Conservation (phyloP, 139 green algal species). For the Gonium pectorale region DNA sequence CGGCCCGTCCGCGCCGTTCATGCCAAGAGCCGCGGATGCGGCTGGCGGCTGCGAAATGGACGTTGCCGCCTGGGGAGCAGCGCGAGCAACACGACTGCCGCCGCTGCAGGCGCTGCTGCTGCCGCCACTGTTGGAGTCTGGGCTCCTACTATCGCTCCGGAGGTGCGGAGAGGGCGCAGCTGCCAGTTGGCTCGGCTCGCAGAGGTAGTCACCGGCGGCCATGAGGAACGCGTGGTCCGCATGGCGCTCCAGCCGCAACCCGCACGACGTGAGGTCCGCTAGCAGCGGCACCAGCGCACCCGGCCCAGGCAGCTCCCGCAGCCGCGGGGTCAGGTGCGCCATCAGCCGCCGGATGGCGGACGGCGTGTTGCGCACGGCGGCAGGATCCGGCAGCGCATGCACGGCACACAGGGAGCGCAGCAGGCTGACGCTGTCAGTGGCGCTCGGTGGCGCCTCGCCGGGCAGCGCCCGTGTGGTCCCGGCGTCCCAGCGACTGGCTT, state of each 20-base stretch:
- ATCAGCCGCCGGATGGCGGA: not conserved
- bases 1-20: not conserved
- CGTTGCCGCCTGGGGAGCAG: not conserved
- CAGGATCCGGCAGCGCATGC: not conserved
- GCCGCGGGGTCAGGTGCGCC: not conserved
- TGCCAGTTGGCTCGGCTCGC: not conserved
- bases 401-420: not conserved
- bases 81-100: not conserved
- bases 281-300: conserved; percentile 14
- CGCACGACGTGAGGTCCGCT: not conserved
- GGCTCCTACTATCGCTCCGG: not conserved
- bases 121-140: not conserved
- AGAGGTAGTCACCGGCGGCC: not conserved
- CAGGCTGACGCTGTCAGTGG: not conserved
- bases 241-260: not conserved
- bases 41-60: not conserved
- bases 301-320: not conserved
- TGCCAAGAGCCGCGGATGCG: not conserved
- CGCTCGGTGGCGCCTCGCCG: not conserved
- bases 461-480: not conserved
- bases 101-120: not conserved
- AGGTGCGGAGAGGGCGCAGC: too few species aligned
- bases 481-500: not conserved
- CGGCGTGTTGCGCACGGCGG: not conserved
- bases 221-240: not conserved